Evolutionary conservation across 208 protist genomes (phyloP).

Genomic region (Leptomonas seymouri): DNA sequence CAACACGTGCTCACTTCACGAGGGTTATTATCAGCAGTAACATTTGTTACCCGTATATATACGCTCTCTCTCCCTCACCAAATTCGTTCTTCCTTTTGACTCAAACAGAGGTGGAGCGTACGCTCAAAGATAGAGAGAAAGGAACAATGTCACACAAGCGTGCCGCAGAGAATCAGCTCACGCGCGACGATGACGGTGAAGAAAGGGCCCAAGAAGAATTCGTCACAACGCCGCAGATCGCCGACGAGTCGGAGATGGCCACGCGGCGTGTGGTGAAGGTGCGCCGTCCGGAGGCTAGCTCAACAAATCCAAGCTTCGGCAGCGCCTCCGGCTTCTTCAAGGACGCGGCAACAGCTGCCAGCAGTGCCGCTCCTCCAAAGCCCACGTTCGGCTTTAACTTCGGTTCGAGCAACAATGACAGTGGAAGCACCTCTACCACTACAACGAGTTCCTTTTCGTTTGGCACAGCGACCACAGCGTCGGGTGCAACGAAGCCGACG

Average conservation of each 20-base stretch:
- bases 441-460: constrained; percentile 2
- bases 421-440: not conserved
- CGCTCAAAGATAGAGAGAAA: not conserved
- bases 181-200: constrained; percentile 37
- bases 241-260: constrained; percentile 58
- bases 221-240: constrained; percentile 55
- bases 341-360: constrained; percentile 20
- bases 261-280: constrained; percentile 72
- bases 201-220: constrained; percentile 43
- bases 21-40: too few relatives aligned
- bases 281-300: constrained; percentile 19
- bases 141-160: constrained; percentile 33
- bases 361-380: constrained; percentile 11
- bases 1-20: too few relatives aligned
- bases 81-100: not conserved
- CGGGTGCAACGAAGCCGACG: constrained; percentile 1
- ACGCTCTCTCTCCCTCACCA: too few relatives aligned
- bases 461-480: not conserved
- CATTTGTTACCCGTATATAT: too few relatives aligned
- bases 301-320: not conserved
- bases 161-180: constrained; percentile 37
- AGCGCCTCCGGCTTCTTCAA: constrained; percentile 48
- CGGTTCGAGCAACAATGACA: not conserved
- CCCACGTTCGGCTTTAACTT: constrained; percentile 35
- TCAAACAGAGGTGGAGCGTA: not conserved